A percentile compares a stretch with the other conserved stretches of the same genome.
Conservation (phyloP, 805 yeast species). For the Monosporozyma yasuniensis region DNA sequence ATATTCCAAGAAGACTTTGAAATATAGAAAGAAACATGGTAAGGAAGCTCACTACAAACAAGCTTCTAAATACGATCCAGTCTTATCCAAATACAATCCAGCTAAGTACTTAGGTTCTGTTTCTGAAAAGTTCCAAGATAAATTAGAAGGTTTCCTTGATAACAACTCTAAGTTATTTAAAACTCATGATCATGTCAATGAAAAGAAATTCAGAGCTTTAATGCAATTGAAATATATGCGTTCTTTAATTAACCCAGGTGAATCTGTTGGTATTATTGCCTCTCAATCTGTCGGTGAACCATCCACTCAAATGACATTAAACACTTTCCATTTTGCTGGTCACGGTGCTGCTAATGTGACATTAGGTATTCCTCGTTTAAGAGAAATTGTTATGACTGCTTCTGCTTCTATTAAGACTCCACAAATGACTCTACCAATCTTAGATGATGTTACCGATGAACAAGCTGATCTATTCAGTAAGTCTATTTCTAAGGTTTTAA, state of each 20-base stretch:
- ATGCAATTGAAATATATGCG: slow-evolving; percentile 99
- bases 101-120: slow-evolving; percentile 87
- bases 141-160: slow-evolving; percentile 62
- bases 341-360: slow-evolving; percentile 99
- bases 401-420: slow-evolving; percentile 95
- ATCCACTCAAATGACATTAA: slow-evolving; percentile 96
- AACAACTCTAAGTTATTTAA: slow-evolving; percentile 49
- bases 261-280: slow-evolving; percentile 96
- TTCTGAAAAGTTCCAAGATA: slow-evolving; percentile 77
- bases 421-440: slow-evolving; percentile 89
- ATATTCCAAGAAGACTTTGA: slow-evolving; percentile 75
- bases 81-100: slow-evolving; percentile 76
- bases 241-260: slow-evolving; percentile 91
- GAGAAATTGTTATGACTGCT: slow-evolving; percentile 99
- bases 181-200: slow-evolving; percentile 40
- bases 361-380: slow-evolving; percentile 98
- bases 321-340: slow-evolving; percentile 97
- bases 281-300: slow-evolving; percentile 99
- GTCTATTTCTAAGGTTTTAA: slow-evolving; percentile 71
- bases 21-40: slow-evolving; percentile 56
- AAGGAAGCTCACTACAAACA: slow-evolving; percentile 57
- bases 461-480: slow-evolving; percentile 91
- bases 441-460: slow-evolving; percentile 69
- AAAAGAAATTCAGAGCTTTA: slow-evolving; percentile 82
- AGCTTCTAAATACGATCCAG: slow-evolving; percentile 72